These are phyloP conservation scores for Chenopodium quinoa DNA, from an alignment of 148 eudicot species.

Conservation along the genomic window DNA sequence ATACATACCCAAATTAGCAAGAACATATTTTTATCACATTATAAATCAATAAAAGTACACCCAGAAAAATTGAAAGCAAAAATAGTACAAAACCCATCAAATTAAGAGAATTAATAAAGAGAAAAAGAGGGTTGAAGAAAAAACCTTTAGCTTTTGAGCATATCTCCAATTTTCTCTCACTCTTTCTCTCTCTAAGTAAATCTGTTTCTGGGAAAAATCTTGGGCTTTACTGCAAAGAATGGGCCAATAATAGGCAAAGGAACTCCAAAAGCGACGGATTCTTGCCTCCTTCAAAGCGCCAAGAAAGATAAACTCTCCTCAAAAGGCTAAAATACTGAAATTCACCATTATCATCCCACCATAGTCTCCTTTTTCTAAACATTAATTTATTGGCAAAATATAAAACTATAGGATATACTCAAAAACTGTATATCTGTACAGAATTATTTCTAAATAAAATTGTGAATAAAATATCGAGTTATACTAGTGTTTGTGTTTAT, in stretches of 20 bases:
- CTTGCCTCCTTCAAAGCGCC: conserved; percentile 7
- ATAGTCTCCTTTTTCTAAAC: conserved; percentile 15
- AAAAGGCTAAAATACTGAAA: conserved; percentile 18
- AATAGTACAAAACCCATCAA: conserved; percentile 7
- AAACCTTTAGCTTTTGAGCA: conserved; percentile 37
- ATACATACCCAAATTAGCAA: conserved; percentile 14
- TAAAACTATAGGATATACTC: conserved; percentile 11
- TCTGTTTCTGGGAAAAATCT: conserved; percentile 8
- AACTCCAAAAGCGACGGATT: conserved; percentile 10
- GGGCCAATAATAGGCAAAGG: conserved; percentile 1
- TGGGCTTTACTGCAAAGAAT: conserved; percentile 30
- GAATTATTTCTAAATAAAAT: not conserved
- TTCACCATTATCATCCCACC: conserved; percentile 27
- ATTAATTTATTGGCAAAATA: not conserved
- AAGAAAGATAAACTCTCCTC: conserved; percentile 7
- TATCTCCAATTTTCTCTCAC: conserved; percentile 26
- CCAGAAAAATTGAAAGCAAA: conserved; percentile 15
- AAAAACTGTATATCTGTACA: not conserved
- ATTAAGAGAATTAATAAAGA: conserved; percentile 2
- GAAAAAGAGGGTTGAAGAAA: not conserved
- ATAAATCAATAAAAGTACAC: conserved; percentile 13
- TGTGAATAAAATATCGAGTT: not conserved
- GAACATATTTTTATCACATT: not conserved
- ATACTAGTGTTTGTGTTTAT: not conserved
- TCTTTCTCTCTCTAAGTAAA: conserved; percentile 1